Evolutionary conservation across 2,329 filamentous ascomycete genomes (phyloP).

Genomic region (Pseudogymnoascus pannorum): DNA sequence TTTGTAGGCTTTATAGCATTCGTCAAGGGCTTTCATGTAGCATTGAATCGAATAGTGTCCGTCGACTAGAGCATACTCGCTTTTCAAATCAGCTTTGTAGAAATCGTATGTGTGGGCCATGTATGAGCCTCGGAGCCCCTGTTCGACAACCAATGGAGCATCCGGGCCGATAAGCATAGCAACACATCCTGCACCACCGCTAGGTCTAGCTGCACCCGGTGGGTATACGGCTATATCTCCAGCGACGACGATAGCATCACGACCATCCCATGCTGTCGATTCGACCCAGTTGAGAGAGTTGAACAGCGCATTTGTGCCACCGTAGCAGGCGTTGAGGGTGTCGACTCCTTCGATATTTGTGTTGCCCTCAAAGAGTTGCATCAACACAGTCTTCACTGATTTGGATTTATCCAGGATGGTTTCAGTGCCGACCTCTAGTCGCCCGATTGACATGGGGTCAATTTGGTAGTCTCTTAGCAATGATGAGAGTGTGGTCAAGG

Average conservation of each 20-base stretch:
- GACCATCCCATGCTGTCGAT: slow-evolving; percentile 75
- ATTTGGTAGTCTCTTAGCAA: slow-evolving; percentile 73
- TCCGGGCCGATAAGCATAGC: slow-evolving; percentile 69
- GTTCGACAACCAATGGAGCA: slow-evolving; percentile 65
- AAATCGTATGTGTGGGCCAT: slow-evolving; percentile 78
- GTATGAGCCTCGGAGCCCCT: slow-evolving; percentile 67
- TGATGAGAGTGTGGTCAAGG: slow-evolving; percentile 66
- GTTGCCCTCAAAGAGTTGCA: slow-evolving; percentile 76
- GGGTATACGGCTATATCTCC: slow-evolving; percentile 77
- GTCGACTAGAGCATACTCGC: slow-evolving; percentile 75
- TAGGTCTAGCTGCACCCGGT: slow-evolving; percentile 71
- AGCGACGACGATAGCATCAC: slow-evolving; percentile 66
- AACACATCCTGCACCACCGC: slow-evolving; percentile 67
- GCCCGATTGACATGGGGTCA: slow-evolving; percentile 65
- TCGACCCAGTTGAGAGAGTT: slow-evolving; percentile 77
- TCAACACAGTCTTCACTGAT: slow-evolving; percentile 75
- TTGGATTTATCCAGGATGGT: slow-evolving; percentile 80
- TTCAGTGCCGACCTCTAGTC: slow-evolving; percentile 75
- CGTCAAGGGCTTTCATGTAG: slow-evolving; percentile 70
- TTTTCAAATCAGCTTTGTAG: slow-evolving; percentile 77
- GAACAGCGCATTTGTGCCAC: slow-evolving; percentile 72
- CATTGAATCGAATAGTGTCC: slow-evolving; percentile 72
- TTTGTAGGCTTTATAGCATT: slow-evolving; percentile 68
- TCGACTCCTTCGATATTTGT: slow-evolving; percentile 74
- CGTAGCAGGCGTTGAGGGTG: slow-evolving; percentile 75